Evolutionary conservation across 805 yeast species (phyloP), one percentile per base, ranked within the genome.

Genomic region (Candida boleticola): DNA sequence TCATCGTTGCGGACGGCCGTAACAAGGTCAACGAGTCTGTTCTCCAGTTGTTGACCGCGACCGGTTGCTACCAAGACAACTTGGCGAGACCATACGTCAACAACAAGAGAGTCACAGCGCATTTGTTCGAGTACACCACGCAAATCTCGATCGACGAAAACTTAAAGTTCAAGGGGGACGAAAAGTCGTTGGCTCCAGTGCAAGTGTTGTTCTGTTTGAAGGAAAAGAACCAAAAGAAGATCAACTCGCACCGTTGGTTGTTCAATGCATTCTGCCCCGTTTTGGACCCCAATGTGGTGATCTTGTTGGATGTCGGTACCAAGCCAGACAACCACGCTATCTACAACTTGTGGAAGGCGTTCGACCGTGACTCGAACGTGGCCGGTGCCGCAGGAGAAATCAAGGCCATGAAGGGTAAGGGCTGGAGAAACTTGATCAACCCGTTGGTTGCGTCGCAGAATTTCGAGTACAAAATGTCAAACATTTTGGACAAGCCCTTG

Each of bases 361-460:
- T 93, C 63, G 99, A 93, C 62, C 77, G 82, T 52, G 97, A 93
- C 59, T 89, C 97, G 1, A 90, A 92, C 54, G 96, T 93, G 40
- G 99, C 97, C 0, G 99, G 99, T 48, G 99, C 96, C 1, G 97
- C 98, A 11, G 99, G 99, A 48, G 98, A 93, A 63, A 90, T 93
- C 58, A 85, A 85, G 48, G 89, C 98, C 0, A 84, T 92, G 87
- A 89, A 89, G 54, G 99, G 99, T 34, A 85, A 82, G 53, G 85
- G 82, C 22, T 89, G 97, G 78, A 55, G 68, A 19, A 88, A 90
- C 49, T 69, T 93, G 47, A 61, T 87, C 18, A 92, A 92, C 61
- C 98, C 98, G 9, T 68, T 92, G 33, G 97, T 92, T 36, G 97
- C 97, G 0, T 88, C 97, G 1, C 98, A 92, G 61, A 92, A 92